Evolutionary conservation across 805 yeast genomes (phyloP).

Genomic region (Zygosaccharomyces lentus): DNA sequence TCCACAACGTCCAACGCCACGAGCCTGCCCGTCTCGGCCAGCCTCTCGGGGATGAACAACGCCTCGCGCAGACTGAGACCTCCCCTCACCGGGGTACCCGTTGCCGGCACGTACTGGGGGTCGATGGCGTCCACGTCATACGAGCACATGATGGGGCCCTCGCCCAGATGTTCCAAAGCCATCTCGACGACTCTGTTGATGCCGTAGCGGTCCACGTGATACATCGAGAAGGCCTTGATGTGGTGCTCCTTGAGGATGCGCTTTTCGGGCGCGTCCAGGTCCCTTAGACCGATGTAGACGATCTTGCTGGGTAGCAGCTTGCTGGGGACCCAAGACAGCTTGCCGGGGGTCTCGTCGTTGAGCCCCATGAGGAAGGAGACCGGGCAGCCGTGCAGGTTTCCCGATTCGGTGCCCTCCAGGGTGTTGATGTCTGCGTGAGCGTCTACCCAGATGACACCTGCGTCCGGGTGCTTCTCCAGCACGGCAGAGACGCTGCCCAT

Average conservation of each 20-base stretch:
- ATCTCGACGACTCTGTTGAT: conserved; percentile 85
- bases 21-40: conserved; percentile 85
- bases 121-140: conserved; percentile 97
- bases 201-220: conserved; percentile 91
- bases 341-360: conserved; percentile 58
- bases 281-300: conserved; percentile 92
- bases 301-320: conserved; percentile 62
- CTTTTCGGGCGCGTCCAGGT: conserved; percentile 85
- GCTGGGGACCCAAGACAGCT: conserved; percentile 76
- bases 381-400: conserved; percentile 96
- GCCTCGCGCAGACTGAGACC: conserved; percentile 95
- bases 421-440: conserved; percentile 98
- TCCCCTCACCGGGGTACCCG: conserved; percentile 97
- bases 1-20: conserved; percentile 90
- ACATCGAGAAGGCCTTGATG: conserved; percentile 89
- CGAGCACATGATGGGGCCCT: conserved; percentile 78
- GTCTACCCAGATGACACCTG: conserved; percentile 92
- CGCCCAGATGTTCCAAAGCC: conserved; percentile 71
- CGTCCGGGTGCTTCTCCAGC: conserved; percentile 72
- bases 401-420: conserved; percentile 74
- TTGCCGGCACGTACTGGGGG: conserved; percentile 90
- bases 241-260: conserved; percentile 61
- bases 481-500: conserved; percentile 90
- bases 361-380: conserved; percentile 86
- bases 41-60: conserved; percentile 82